Evolutionary conservation across 768 basidiomycete genomes (phyloP).

Genomic region (Calocybe indica): DNA sequence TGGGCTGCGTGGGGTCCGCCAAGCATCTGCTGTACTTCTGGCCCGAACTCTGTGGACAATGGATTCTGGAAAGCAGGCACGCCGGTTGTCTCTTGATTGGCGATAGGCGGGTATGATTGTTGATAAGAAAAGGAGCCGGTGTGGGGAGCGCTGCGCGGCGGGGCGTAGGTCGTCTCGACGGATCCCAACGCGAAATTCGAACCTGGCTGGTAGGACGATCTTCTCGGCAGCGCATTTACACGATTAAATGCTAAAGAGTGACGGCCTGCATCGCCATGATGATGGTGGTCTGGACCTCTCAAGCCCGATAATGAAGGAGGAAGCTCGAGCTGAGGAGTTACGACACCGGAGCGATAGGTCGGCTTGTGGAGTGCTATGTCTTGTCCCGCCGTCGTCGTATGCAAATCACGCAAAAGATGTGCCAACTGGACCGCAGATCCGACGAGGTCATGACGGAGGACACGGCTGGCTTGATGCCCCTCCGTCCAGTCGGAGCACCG

Average conservation of each 20-base stretch:
- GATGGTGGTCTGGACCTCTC: conserved; percentile 19
- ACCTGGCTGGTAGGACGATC: conserved; percentile 11
- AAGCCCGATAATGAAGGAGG: conserved; percentile 32
- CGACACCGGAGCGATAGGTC: conserved; percentile 23
- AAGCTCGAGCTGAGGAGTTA: conserved; percentile 29
- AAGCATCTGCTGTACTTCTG: conserved; percentile 5
- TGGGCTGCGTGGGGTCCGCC: conserved; percentile 4
- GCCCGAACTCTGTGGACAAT: conserved; percentile 5
- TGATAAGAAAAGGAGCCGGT: conserved; percentile 9
- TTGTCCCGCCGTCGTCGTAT: conserved; percentile 18
- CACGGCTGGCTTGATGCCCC: conserved; percentile 56
- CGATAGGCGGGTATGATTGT: conserved; percentile 3
- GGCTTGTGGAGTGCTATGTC: conserved; percentile 32
- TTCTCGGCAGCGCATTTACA: conserved; percentile 16
- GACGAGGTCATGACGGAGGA: conserved; percentile 58
- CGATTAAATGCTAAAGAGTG: conserved; percentile 13
- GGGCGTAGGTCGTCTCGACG: conserved; percentile 6
- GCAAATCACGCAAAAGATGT: conserved; percentile 47
- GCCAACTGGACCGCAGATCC: conserved; percentile 59
- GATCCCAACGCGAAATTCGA: not conserved
- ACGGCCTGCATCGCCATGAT: conserved; percentile 15
- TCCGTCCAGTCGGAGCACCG: conserved; percentile 75
- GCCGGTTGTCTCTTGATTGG: not conserved
- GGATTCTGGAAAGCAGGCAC: conserved; percentile 4
- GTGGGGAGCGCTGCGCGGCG: conserved; percentile 18